phyloP scores from a whole-genome alignment of 306 rosid genomes.

The Sindora glabra region DNA sequence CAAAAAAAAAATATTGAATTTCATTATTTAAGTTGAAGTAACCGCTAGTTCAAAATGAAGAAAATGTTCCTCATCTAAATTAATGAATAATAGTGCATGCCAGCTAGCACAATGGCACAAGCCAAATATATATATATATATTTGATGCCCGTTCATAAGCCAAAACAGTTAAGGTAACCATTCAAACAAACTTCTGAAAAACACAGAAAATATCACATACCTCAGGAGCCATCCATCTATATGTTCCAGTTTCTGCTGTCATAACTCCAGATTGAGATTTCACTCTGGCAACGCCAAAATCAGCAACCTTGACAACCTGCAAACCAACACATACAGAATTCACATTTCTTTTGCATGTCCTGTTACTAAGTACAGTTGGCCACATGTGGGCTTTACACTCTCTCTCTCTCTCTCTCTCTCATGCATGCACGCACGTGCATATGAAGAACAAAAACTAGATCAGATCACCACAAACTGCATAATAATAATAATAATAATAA shows the following conservation, averaged over 20 bases:
- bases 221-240: conserved; percentile 99
- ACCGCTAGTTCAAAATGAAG: neutral
- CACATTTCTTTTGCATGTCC: neutral
- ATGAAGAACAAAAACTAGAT: neutral
- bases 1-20: neutral
- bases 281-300: conserved; percentile 98
- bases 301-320: conserved; percentile 95
- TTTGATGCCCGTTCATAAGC: no score
- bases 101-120: neutral
- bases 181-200: conserved; percentile 5
- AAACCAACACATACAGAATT: conserved; percentile 7
- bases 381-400: no score
- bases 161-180: no score
- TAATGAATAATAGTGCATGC: neutral
- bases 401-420: no score
- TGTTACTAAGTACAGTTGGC: no score
- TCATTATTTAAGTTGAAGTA: neutral
- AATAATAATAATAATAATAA: neutral
- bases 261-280: conserved; percentile 90
- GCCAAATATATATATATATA: no score
- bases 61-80: neutral
- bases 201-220: conserved; percentile 25
- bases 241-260: conserved; percentile 99
- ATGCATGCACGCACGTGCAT: no score
- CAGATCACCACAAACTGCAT: neutral